Conservation (phyloP, 306 rosid species). For the Ceratonia siliqua region DNA sequence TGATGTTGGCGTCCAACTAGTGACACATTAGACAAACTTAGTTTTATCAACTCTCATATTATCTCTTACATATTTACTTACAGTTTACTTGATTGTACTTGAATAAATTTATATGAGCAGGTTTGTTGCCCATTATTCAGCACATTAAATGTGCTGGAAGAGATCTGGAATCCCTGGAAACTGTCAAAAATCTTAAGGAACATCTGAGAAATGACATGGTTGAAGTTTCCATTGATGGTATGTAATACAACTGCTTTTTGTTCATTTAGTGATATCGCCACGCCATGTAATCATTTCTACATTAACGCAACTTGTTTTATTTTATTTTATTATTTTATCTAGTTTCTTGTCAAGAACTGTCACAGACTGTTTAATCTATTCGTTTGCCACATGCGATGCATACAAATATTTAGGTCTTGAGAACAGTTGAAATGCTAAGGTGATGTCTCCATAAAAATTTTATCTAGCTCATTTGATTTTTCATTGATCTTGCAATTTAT, state of each 20-base stretch:
- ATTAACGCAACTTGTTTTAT: background rate
- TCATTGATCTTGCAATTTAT: background rate
- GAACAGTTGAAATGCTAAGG: background rate
- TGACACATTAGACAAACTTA: slow-evolving; percentile 4
- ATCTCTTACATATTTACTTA: slow-evolving; percentile 13
- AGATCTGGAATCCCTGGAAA: slow-evolving; percentile 59
- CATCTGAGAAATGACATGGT: slow-evolving; percentile 45
- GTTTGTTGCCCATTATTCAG: slow-evolving; percentile 75
- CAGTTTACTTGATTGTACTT: slow-evolving; percentile 13
- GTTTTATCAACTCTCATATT: slow-evolving; percentile 17
- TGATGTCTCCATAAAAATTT: too few species aligned
- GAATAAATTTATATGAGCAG: slow-evolving; percentile 44
- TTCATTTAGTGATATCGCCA: slow-evolving; percentile 19
- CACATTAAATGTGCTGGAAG: slow-evolving; percentile 60
- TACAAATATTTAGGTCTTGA: slow-evolving; percentile 9
- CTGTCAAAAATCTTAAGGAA: slow-evolving; percentile 46
- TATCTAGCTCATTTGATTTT: background rate
- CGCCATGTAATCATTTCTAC: slow-evolving; percentile 2
- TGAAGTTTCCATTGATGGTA: slow-evolving; percentile 76
- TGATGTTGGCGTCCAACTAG: background rate
- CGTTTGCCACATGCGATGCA: slow-evolving; percentile 10
- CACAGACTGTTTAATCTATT: background rate
- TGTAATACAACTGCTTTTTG: slow-evolving; percentile 28
- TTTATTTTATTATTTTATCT: background rate
- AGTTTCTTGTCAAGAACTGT: background rate